Evolutionary conservation across 2,329 filamentous ascomycete species (phyloP), one percentile per base, ranked within the genome.

Genomic region (Daldinia sp.): DNA sequence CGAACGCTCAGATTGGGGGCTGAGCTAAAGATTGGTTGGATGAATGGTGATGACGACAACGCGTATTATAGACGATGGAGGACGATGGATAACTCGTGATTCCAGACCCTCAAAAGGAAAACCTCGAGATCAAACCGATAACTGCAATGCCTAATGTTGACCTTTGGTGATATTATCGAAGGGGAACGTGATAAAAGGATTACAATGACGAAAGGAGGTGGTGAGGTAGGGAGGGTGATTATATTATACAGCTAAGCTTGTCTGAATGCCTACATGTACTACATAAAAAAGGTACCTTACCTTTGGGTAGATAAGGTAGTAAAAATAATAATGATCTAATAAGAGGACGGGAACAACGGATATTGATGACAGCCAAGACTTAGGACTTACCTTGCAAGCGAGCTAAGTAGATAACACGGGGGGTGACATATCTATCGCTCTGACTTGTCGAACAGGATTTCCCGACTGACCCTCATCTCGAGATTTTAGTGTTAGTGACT

Each of bases 351-450:
- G 63, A 64, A 63, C 53, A 53, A 55, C 69, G 69, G 65, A 67
- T 67, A 59, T 60, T 70, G 67, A 69, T 72, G 68, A 72, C 59
- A 67, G 70, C 70, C 70, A 70, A 70, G 70, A 67, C 63, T 26
- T 2, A 63, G 41, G 51, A 18, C 46, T 68, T 68, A 63, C 58
- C 56, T 63, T 68, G 63, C 63, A 63, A 67, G 68, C 63, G 70
- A 65, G 55, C 65, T 63, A 69, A 57, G 57, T 50, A 65, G 62
- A 70, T 57, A 63, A 59, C 50, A 53, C 41, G 62, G 66, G 48
- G 60, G 63, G 59, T 60, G 53, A 64, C 53, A 54, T 71, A 66
- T 66, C 65, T 63, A 41, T 33, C 42, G 41, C n/a, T 61, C 30
- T 60, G 60, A 64, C 51, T 63, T 69, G 64, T 67, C 58, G 51